phyloP scores from a whole-genome alignment of 1,284 basidiomycete species.

The Leucoagaricus sp. region DNA sequence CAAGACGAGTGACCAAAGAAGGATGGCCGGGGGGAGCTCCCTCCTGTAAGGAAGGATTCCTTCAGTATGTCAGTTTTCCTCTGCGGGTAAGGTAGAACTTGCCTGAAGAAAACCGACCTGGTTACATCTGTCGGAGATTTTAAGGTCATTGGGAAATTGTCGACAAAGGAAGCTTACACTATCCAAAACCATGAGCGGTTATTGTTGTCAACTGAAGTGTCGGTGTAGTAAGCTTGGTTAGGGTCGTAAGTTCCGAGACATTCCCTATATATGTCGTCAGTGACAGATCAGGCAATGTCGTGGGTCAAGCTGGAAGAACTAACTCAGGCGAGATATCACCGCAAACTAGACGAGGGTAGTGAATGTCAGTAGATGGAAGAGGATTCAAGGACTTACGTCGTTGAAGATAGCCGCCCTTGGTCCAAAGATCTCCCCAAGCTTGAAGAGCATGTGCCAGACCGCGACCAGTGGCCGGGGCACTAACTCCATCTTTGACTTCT shows the following conservation, averaged over 20 bases:
- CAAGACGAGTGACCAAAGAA: conserved; percentile 57
- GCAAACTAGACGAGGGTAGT: conserved; percentile 39
- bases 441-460: conserved; percentile 61
- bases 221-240: conserved; percentile 47
- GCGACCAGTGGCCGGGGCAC: conserved; percentile 57
- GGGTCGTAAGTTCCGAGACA: conserved; percentile 63
- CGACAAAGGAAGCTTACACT: conserved; percentile 37
- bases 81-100: background rate
- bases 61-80: background rate
- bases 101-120: conserved; percentile 67
- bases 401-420: conserved; percentile 39
- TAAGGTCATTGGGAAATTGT: background rate
- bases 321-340: conserved; percentile 42
- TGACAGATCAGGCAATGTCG: background rate
- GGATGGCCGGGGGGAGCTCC: conserved; percentile 55
- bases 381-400: conserved; percentile 34
- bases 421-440: conserved; percentile 64
- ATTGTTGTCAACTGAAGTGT: conserved; percentile 53
- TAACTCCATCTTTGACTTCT: conserved; percentile 64
- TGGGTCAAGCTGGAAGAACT: conserved; percentile 17
- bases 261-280: conserved; percentile 32
- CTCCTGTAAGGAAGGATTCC: conserved; percentile 29
- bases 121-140: conserved; percentile 55
- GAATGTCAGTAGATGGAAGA: conserved; percentile 8
- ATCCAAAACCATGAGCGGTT: conserved; percentile 64